These are phyloP conservation scores for Monilinia vaccinii-corymbosi DNA, from an alignment of 2,329 filamentous ascomycete genomes.

Conservation along the genomic window DNA sequence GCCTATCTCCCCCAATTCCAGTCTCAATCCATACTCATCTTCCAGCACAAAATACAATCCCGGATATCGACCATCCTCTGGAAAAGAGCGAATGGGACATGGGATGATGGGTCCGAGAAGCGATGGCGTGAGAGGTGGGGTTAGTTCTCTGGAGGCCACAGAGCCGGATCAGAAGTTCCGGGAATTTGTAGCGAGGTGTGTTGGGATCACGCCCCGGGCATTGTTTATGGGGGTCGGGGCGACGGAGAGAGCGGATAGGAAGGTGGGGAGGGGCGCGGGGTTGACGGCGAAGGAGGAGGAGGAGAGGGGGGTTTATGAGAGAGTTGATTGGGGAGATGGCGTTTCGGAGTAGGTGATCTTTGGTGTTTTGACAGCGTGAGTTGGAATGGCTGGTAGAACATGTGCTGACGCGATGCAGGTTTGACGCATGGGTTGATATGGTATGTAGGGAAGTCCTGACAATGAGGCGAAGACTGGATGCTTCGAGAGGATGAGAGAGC, in stretches of 20 bases:
- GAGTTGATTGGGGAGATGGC: background rate
- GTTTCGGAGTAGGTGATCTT: background rate
- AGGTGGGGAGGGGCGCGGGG: background rate
- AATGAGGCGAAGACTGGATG: constrained; percentile 3
- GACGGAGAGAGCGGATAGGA: background rate
- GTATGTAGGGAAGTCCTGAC: constrained; percentile 2
- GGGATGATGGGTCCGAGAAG: background rate
- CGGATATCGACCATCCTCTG: background rate
- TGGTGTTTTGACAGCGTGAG: background rate
- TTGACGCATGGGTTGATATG: constrained; percentile 4
- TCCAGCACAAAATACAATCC: background rate
- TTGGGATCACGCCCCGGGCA: background rate
- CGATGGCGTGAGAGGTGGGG: background rate
- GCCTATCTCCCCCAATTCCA: background rate
- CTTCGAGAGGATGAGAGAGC: background rate
- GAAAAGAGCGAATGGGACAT: background rate
- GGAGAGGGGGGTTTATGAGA: background rate
- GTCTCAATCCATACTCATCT: background rate
- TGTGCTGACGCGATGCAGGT: background rate
- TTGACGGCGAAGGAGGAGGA: background rate
- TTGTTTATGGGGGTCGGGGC: constrained; percentile 2
- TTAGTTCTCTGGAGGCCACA: background rate
- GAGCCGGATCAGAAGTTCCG: constrained; percentile 1
- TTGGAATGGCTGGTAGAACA: background rate
- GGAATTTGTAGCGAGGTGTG: constrained; percentile 1